Conservation (phyloP, 139 green algal species). For the Gonium pectorale region DNA sequence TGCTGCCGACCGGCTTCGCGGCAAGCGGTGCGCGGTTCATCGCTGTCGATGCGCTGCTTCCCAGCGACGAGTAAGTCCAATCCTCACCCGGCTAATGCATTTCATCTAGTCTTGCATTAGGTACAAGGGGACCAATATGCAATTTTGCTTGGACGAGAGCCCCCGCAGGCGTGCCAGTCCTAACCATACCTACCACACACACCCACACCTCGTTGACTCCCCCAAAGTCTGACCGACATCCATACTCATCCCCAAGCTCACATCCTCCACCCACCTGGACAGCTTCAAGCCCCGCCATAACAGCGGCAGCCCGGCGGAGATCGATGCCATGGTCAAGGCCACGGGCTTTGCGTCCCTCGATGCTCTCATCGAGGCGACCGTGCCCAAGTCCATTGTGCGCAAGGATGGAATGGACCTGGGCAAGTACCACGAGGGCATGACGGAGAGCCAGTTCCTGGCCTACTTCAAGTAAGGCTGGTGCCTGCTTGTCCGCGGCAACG, state of each 20-base stretch:
- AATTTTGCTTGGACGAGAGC: no score
- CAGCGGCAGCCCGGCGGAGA: slow-evolving; percentile 83
- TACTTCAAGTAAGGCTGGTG: slow-evolving; percentile 84
- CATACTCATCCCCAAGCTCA: no score
- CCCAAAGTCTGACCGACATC: no score
- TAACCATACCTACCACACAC: no score
- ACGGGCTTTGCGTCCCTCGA: slow-evolving; percentile 90
- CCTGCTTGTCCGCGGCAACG: no score
- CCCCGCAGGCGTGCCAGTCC: no score
- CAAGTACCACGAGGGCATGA: slow-evolving; percentile 87
- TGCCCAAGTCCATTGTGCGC: slow-evolving; percentile 90
- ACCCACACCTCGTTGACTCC: no score
- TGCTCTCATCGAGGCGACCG: slow-evolving; percentile 94
- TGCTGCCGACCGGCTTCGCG: slow-evolving; percentile 43
- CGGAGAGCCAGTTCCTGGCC: slow-evolving; percentile 90
- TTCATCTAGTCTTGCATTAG: no score
- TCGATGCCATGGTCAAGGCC: slow-evolving; percentile 85
- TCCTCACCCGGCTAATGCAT: no score
- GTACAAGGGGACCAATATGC: no score
- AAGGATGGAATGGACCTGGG: slow-evolving; percentile 88
- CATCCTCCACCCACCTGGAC: no score
- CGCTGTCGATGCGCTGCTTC: slow-evolving; percentile 76
- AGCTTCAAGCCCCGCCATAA: slow-evolving; percentile 98
- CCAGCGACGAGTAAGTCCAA: slow-evolving; percentile 84
- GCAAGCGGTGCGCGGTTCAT: slow-evolving; percentile 71